Evolutionary conservation across 1,284 basidiomycete genomes (phyloP).

Genomic region (Tilletia caries): DNA sequence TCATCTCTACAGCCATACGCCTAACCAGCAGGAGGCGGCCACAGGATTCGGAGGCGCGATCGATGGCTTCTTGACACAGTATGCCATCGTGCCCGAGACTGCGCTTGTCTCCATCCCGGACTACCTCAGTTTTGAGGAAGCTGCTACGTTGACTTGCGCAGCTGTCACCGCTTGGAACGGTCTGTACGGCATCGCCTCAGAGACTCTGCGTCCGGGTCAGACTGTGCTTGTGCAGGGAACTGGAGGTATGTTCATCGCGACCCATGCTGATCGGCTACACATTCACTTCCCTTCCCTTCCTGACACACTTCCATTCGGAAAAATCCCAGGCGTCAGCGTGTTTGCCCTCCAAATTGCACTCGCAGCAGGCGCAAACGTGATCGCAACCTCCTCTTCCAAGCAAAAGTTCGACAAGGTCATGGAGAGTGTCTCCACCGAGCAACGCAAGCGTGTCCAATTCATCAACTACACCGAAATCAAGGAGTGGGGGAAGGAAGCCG

Average conservation of each 20-base stretch:
- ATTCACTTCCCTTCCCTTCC: no score
- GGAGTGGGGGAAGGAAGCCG: slow-evolving; percentile 62
- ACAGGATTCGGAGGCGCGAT: slow-evolving; percentile 59
- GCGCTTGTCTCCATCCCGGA: slow-evolving; percentile 59
- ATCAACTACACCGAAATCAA: slow-evolving; percentile 62
- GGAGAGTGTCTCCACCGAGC: slow-evolving; percentile 39
- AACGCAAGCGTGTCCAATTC: slow-evolving; percentile 26
- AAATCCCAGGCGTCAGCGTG: slow-evolving; percentile 64
- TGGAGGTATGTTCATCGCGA: slow-evolving; percentile 60
- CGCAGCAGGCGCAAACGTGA: slow-evolving; percentile 63
- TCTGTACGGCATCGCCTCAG: slow-evolving; percentile 56
- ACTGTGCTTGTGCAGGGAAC: slow-evolving; percentile 63
- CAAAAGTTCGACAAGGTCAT: slow-evolving; percentile 58
- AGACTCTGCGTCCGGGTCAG: slow-evolving; percentile 56
- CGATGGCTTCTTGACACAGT: slow-evolving; percentile 63
- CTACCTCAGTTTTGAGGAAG: slow-evolving; percentile 61
- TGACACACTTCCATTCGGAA: no score
- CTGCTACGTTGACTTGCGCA: slow-evolving; percentile 58
- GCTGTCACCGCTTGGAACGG: slow-evolving; percentile 61
- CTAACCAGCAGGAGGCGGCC: slow-evolving; percentile 39
- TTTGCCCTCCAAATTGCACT: slow-evolving; percentile 62
- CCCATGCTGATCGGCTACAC: no score
- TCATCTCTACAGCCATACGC: slow-evolving; percentile 53
- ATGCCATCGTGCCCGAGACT: slow-evolving; percentile 48
- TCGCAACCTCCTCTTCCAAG: slow-evolving; percentile 65